Percentiles rank a stretch among this genome's conserved stretches.
These are phyloP conservation scores for Penicillium sp. DNA, from an alignment of 2,329 filamentous ascomycete species.

Conservation along the genomic window DNA sequence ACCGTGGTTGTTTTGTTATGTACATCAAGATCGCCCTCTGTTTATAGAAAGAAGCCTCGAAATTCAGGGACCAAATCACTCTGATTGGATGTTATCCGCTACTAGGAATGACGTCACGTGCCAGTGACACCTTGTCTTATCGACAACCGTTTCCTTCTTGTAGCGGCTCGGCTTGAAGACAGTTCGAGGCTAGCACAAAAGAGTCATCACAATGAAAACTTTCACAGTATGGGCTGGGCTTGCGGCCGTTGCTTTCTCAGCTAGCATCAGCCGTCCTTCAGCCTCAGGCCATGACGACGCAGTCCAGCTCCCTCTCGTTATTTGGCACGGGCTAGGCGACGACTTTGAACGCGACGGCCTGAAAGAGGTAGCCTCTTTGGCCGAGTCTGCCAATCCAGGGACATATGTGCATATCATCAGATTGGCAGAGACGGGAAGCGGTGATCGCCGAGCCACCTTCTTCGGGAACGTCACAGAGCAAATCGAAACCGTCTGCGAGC, in stretches of 20 bases:
- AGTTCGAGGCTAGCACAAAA: not conserved
- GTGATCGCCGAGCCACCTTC: conserved; percentile 79
- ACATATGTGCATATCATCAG: conserved; percentile 78
- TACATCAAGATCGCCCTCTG: too few species aligned
- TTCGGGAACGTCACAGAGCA: conserved; percentile 83
- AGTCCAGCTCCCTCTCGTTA: conserved; percentile 71
- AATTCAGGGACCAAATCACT: too few species aligned
- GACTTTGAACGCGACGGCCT: conserved; percentile 70
- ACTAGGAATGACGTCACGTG: conserved; percentile 1
- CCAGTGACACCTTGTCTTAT: not conserved
- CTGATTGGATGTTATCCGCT: too few species aligned
- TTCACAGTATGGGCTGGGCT: conserved; percentile 16
- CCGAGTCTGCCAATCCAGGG: conserved; percentile 67
- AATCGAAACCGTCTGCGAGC: conserved; percentile 68
- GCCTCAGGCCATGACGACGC: conserved; percentile 18
- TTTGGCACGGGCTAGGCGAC: conserved; percentile 81
- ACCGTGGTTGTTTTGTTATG: too few species aligned
- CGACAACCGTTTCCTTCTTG: not conserved
- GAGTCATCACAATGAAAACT: conserved; percentile 6
- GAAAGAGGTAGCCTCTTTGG: conserved; percentile 62
- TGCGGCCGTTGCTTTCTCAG: conserved; percentile 11
- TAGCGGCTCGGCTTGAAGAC: conserved; percentile 2
- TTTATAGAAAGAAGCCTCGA: too few species aligned
- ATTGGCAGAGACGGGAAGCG: conserved; percentile 58
- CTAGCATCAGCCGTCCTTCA: conserved; percentile 11